Conservation (phyloP, 1,284 basidiomycete genomes). For the Ganoderma multipileum region DNA sequence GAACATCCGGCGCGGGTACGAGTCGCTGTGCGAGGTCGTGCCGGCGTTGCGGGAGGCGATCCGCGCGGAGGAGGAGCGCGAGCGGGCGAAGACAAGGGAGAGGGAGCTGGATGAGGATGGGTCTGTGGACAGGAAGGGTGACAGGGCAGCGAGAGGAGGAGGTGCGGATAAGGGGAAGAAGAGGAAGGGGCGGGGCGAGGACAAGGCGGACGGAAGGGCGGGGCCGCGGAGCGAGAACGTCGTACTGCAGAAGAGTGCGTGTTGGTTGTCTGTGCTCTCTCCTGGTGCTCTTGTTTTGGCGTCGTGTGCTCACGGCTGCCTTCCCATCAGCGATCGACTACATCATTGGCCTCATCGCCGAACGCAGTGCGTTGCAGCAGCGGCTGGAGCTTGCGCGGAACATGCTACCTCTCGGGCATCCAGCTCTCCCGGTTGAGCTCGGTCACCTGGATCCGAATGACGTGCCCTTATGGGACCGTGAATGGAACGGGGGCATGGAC, state of each 20-base stretch:
- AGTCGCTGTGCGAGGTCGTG: conserved; percentile 81
- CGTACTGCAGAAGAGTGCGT: conserved; percentile 83
- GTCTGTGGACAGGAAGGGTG: conserved; percentile 28
- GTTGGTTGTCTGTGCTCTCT: not conserved
- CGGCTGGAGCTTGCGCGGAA: conserved; percentile 67
- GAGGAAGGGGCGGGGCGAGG: conserved; percentile 48
- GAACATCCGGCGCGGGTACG: conserved; percentile 89
- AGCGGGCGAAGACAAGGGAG: conserved; percentile 18
- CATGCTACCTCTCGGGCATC: conserved; percentile 62
- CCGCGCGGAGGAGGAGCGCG: conserved; percentile 63
- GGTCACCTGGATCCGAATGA: conserved; percentile 38
- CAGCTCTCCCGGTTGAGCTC: conserved; percentile 47
- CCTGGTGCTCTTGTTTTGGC: not conserved
- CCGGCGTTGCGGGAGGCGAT: conserved; percentile 84
- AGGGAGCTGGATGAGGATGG: conserved; percentile 16
- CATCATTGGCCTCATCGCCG: conserved; percentile 66
- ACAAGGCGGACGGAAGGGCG: conserved; percentile 79
- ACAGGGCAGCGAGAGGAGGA: not conserved
- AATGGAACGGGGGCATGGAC: conserved; percentile 75
- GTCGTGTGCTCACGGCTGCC: not conserved
- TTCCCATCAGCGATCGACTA: conserved; percentile 79
- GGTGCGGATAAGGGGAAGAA: conserved; percentile 36
- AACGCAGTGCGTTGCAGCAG: conserved; percentile 59
- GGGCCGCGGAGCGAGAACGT: conserved; percentile 88
- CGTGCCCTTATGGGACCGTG: conserved; percentile 72